Evolutionary conservation across 345 rosid species (phyloP).

Genomic region (Carallia pectinifolia): DNA sequence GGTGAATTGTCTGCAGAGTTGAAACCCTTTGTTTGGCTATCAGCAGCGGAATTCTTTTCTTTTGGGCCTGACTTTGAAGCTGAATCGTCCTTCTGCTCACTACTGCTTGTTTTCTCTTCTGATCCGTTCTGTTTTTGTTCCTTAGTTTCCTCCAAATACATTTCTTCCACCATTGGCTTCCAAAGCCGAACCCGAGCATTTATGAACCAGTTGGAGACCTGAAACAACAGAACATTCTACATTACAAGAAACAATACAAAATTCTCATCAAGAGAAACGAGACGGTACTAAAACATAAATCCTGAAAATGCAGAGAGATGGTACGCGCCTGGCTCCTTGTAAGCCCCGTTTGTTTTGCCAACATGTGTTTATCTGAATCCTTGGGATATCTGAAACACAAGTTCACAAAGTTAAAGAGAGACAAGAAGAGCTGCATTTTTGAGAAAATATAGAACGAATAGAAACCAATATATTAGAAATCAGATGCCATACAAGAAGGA

Average conservation of each 20-base stretch:
- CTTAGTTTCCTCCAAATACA: constrained; percentile 84
- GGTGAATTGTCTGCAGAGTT: constrained; percentile 31
- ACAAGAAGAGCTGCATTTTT: not conserved
- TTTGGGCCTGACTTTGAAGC: constrained; percentile 50
- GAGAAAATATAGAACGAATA: not conserved
- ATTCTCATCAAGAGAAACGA: not conserved
- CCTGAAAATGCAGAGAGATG: not conserved
- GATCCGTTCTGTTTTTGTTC: constrained; percentile 72
- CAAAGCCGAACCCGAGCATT: constrained; percentile 97
- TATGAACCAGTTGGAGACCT: constrained; percentile 99
- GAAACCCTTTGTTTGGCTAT: constrained; percentile 33
- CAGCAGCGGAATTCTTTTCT: constrained; percentile 43
- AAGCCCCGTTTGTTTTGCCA: constrained; percentile 95
- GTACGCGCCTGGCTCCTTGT: constrained; percentile 77
- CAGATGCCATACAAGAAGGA: no score
- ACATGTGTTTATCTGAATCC: constrained; percentile 88
- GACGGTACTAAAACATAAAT: not conserved
- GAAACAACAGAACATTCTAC: not conserved
- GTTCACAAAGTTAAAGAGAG: not conserved
- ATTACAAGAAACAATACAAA: not conserved
- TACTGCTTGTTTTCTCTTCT: constrained; percentile 60
- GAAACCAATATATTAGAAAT: not conserved
- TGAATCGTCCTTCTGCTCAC: constrained; percentile 58
- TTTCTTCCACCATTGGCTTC: constrained; percentile 99
- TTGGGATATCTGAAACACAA: constrained; percentile 71